Evolutionary conservation across 495 filamentous ascomycete species (phyloP).

Genomic region (Penicillium coprophilum): DNA sequence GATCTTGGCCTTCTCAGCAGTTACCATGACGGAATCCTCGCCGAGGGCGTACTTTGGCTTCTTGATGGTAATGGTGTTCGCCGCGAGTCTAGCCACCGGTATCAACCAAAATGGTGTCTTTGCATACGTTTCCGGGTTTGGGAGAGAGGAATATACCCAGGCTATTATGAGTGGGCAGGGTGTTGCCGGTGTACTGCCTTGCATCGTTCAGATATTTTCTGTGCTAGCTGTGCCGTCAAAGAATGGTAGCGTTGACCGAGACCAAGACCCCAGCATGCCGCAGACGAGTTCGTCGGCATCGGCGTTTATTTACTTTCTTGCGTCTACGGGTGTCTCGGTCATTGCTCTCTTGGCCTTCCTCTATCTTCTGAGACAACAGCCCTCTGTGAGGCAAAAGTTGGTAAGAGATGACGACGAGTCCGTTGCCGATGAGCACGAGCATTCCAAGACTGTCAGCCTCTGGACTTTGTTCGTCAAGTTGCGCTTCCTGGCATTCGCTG

Average conservation of each 20-base stretch:
- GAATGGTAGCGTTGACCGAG: constrained; percentile 6
- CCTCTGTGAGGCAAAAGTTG: constrained; percentile 31
- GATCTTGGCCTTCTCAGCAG: constrained; percentile 77
- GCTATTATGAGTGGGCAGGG: constrained; percentile 96
- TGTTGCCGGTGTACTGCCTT: constrained; percentile 86
- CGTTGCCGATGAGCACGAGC: constrained; percentile 1
- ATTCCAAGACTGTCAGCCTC: constrained; percentile 60
- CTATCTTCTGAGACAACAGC: constrained; percentile 47
- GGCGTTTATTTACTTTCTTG: constrained; percentile 89
- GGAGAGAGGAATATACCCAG: constrained; percentile 82
- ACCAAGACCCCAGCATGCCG: constrained; percentile 19
- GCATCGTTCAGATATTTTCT: constrained; percentile 78
- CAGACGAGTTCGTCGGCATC: constrained; percentile 56
- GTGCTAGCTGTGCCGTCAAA: constrained; percentile 64
- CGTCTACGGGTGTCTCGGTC: constrained; percentile 67
- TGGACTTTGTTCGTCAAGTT: constrained; percentile 69
- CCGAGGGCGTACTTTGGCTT: constrained; percentile 72
- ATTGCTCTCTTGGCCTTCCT: constrained; percentile 60
- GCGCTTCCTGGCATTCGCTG: constrained; percentile 63
- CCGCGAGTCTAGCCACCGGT: constrained; percentile 73
- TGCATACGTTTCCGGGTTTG: constrained; percentile 84
- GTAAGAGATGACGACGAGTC: constrained; percentile 21
- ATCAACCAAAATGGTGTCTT: constrained; percentile 94
- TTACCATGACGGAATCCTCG: constrained; percentile 58
- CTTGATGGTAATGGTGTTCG: constrained; percentile 78